Percentiles rank a stretch among this genome's conserved stretches.
Evolutionary conservation across 305 asterid genomes (phyloP).

Genomic region (Fraxinus paxiana): DNA sequence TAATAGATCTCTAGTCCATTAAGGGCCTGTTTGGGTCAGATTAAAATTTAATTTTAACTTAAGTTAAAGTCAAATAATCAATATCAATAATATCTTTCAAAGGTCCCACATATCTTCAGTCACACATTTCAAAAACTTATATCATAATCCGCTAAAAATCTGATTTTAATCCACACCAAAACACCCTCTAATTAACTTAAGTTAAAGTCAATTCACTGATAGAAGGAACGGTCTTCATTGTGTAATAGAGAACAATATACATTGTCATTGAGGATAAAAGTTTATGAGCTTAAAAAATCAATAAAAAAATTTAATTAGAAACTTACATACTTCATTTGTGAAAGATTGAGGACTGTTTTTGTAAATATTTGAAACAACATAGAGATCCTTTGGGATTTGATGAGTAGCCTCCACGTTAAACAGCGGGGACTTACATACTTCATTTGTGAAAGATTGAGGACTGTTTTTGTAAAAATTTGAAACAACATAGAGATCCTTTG

Average conservation of each 20-base stretch:
- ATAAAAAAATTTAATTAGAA: background rate
- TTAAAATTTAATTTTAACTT: too few relatives aligned
- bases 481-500: constrained; percentile 3
- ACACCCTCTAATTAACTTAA: background rate
- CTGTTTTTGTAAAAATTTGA: background rate
- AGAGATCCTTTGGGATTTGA: background rate
- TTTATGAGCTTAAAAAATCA: background rate
- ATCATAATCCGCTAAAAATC: too few relatives aligned
- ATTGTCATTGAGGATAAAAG: background rate
- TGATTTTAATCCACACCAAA: too few relatives aligned
- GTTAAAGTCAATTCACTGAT: background rate
- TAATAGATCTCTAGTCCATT: background rate
- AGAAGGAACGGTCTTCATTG: background rate
- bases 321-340: background rate
- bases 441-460: background rate
- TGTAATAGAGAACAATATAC: background rate
- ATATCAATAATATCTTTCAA: too few relatives aligned
- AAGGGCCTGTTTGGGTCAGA: too few relatives aligned
- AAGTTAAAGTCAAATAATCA: too few relatives aligned
- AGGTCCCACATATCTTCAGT: too few relatives aligned
- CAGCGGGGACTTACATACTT: background rate
- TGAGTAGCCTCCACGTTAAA: constrained; percentile 18
- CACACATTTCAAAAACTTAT: too few relatives aligned
- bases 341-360: background rate
- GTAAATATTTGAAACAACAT: constrained; percentile 1